Evolutionary conservation across 23 red algal species (phyloP).

Genomic region (Agarophyton chilense): DNA sequence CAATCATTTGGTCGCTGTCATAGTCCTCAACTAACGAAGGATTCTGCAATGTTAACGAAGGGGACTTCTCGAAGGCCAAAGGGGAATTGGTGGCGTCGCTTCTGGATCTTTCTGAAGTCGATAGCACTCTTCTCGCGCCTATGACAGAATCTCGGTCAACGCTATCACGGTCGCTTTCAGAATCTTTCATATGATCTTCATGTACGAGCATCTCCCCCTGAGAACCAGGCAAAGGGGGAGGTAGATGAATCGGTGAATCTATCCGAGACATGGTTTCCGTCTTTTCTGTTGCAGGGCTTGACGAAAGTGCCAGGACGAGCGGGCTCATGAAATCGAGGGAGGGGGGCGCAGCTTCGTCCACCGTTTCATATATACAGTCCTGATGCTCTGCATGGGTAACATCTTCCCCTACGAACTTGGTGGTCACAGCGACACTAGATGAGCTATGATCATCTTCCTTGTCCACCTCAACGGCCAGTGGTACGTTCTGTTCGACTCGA

Average conservation of each 20-base stretch:
- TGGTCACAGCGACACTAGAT: constrained; percentile 6
- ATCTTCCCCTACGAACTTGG: background rate
- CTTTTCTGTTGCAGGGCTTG: constrained; percentile 7
- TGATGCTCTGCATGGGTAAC: background rate
- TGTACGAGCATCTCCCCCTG: background rate
- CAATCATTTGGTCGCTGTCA: constrained; percentile 51
- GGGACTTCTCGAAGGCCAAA: background rate
- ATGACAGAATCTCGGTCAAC: constrained; percentile 11
- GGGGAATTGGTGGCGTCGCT: background rate
- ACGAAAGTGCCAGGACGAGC: background rate
- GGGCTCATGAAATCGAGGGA: constrained; percentile 13
- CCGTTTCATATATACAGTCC: background rate
- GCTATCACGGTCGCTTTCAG: background rate
- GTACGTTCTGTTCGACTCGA: background rate
- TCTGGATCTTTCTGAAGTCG: background rate
- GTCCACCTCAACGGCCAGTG: background rate
- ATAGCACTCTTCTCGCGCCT: background rate
- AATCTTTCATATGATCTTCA: background rate
- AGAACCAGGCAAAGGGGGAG: background rate
- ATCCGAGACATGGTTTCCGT: background rate
- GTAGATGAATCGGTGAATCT: background rate
- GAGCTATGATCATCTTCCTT: background rate
- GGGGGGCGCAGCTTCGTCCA: background rate
- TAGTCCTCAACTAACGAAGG: constrained; percentile 28
- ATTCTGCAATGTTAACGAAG: background rate